A percentile compares a stretch with the other conserved stretches of the same genome.
Conservation (phyloP, 805 yeast species). For the Torulaspora gathmanii region DNA sequence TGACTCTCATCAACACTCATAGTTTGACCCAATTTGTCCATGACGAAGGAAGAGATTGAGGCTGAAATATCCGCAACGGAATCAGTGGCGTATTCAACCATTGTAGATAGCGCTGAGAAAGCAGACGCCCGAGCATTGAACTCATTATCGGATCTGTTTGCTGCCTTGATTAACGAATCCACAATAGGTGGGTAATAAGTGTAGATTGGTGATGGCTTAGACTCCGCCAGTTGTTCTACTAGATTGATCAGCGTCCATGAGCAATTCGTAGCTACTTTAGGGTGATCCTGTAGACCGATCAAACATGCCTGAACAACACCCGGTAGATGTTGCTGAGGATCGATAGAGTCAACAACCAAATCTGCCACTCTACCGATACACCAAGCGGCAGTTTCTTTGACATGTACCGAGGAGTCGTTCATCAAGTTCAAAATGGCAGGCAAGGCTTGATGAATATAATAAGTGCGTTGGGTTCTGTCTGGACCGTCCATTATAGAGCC, state of each 20-base stretch:
- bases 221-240: constrained; percentile 65
- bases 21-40: constrained; percentile 68
- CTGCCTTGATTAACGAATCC: constrained; percentile 63
- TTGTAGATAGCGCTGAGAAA: constrained; percentile 82
- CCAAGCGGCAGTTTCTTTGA: constrained; percentile 97
- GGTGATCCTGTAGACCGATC: constrained; percentile 82
- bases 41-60: constrained; percentile 66
- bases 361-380: constrained; percentile 96
- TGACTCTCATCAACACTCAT: constrained; percentile 56
- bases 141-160: constrained; percentile 76
- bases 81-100: constrained; percentile 70
- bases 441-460: constrained; percentile 75
- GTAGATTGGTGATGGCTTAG: constrained; percentile 59
- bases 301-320: constrained; percentile 67
- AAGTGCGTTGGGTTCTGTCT: constrained; percentile 60
- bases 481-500: constrained; percentile 97
- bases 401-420: constrained; percentile 72
- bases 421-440: constrained; percentile 71
- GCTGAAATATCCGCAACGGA: constrained; percentile 67
- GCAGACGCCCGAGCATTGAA: constrained; percentile 90
- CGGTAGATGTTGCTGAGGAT: constrained; percentile 59
- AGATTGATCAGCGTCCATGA: constrained; percentile 96
- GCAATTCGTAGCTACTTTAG: constrained; percentile 92
- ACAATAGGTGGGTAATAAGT: constrained; percentile 65
- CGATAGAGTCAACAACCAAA: constrained; percentile 70